These are phyloP conservation scores for Spencermartinsiella ligniputridi DNA, from an alignment of 1,139 yeast genomes.

Conservation along the genomic window DNA sequence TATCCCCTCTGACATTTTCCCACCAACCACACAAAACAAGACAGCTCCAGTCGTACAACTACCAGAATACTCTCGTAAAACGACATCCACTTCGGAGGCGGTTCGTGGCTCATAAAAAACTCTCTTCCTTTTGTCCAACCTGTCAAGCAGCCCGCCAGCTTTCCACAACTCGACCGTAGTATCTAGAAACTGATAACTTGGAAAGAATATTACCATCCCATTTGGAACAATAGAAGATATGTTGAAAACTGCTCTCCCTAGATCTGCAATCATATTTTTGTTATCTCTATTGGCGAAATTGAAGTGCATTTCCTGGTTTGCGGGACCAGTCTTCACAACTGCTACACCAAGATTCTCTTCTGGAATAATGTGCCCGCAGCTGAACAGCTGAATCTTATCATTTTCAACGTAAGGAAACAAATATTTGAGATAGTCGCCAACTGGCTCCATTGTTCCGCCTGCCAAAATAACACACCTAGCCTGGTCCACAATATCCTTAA, in stretches of 20 bases:
- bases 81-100: constrained; percentile 40
- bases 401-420: constrained; percentile 56
- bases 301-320: constrained; percentile 49
- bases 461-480: constrained; percentile 74
- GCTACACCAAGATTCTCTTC: constrained; percentile 59
- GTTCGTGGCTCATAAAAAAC: constrained; percentile 57
- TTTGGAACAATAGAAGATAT: constrained; percentile 51
- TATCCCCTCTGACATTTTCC: constrained; percentile 90
- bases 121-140: constrained; percentile 22
- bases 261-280: constrained; percentile 40
- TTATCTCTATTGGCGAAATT: constrained; percentile 62
- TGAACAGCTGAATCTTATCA: constrained; percentile 47
- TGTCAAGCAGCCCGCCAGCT: constrained; percentile 28
- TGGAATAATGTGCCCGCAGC: constrained; percentile 86
- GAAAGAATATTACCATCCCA: constrained; percentile 80
- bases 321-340: constrained; percentile 40
- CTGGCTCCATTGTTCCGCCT: constrained; percentile 97
- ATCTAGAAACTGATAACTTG: constrained; percentile 72
- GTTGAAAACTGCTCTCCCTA: constrained; percentile 50
- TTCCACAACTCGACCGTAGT: constrained; percentile 53
- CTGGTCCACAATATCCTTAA: constrained; percentile 60
- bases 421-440: constrained; percentile 58
- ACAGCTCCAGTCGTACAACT: constrained; percentile 49
- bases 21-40: constrained; percentile 85
- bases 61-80: constrained; percentile 45